Percentiles rank a stretch among this genome's conserved stretches.
Evolutionary conservation across 2,329 filamentous ascomycete species (phyloP).

Genomic region (Aureobasidium sp.): DNA sequence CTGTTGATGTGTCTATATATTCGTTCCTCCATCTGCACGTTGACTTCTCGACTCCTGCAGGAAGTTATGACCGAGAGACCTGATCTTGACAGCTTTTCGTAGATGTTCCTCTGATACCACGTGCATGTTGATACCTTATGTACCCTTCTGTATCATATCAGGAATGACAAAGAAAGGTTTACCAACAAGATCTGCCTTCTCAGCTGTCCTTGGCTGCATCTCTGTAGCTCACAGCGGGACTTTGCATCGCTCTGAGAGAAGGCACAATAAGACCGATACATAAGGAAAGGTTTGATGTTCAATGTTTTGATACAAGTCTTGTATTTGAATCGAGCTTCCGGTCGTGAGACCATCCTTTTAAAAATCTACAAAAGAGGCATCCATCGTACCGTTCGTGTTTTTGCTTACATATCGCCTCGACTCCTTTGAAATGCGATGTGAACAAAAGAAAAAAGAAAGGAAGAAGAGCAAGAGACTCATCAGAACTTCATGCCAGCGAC

Average conservation of each 20-base stretch:
- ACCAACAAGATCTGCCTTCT: background rate
- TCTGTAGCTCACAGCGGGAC: background rate
- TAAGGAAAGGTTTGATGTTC: background rate
- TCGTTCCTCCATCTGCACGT: no score
- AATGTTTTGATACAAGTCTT: background rate
- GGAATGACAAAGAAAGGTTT: no score
- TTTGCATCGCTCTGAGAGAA: no score
- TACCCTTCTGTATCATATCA: no score
- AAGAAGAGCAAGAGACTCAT: background rate
- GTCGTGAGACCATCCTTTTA: background rate
- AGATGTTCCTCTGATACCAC: no score
- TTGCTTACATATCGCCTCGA: background rate
- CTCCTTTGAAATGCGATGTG: conserved; percentile 3
- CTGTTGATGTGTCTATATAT: no score
- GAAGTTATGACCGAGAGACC: no score
- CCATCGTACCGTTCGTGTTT: conserved; percentile 2
- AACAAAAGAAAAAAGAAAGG: background rate
- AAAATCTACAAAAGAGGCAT: background rate
- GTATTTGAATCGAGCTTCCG: background rate
- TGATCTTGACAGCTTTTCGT: no score
- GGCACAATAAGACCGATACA: no score
- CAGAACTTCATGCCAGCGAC: background rate
- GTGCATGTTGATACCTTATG: no score
- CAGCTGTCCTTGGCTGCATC: background rate
- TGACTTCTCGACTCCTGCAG: no score